These are phyloP conservation scores for Hibiscus tridactylites DNA, from an alignment of 345 rosid species.

Conservation along the genomic window DNA sequence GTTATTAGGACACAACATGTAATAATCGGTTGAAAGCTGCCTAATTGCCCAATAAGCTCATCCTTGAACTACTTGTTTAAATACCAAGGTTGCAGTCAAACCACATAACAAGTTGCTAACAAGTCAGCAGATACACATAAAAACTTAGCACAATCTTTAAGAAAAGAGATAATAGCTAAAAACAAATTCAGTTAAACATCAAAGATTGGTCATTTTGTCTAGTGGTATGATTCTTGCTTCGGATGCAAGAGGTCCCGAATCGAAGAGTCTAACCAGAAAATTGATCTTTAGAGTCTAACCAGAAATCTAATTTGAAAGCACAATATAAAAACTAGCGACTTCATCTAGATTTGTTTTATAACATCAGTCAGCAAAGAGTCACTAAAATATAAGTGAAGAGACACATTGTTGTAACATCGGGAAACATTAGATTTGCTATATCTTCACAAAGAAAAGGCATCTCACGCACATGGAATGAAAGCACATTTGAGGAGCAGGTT, in stretches of 20 bases:
- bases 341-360: no score
- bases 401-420: no score
- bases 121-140: background rate
- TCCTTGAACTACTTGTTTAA: background rate
- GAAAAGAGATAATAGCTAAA: background rate
- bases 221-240: conserved; percentile 80
- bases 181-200: background rate
- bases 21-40: background rate
- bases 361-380: no score
- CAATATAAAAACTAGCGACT: no score
- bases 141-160: background rate
- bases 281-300: no score
- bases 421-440: background rate
- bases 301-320: no score
- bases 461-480: background rate
- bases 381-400: no score
- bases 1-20: background rate
- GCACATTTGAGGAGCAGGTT: background rate
- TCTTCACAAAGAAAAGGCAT: background rate
- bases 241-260: conserved; percentile 63
- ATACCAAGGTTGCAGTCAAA: background rate
- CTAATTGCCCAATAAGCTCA: background rate
- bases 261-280: no score
- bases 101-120: background rate
- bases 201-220: conserved; percentile 45